Evolutionary conservation across 148 eudicot species (phyloP).

Genomic region (Diospyros kaki): DNA sequence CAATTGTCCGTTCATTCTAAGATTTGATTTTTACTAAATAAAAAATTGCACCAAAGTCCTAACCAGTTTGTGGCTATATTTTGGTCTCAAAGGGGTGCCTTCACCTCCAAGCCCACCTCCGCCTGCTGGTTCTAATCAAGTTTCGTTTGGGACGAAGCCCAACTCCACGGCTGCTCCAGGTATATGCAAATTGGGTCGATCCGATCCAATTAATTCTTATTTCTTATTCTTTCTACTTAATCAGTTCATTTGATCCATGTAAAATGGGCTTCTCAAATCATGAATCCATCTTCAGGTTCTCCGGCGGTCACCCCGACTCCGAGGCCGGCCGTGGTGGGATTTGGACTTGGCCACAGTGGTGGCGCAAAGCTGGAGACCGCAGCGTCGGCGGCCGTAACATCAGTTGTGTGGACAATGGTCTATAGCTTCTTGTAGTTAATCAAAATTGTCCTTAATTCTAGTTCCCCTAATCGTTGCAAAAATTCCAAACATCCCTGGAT

Average conservation of each 20-base stretch:
- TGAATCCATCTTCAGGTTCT: constrained; percentile 26
- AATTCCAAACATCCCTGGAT: too few species aligned
- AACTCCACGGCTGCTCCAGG: constrained; percentile 34
- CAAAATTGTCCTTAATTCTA: too few species aligned
- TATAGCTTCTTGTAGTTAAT: too few species aligned
- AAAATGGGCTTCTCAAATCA: too few species aligned
- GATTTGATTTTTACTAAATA: too few species aligned
- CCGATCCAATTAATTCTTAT: too few species aligned
- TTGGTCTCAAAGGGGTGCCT: constrained; percentile 26
- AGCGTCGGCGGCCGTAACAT: constrained; percentile 18
- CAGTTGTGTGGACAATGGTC: background rate
- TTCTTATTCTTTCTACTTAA: too few species aligned
- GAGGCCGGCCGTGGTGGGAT: constrained; percentile 34
- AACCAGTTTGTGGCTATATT: too few species aligned
- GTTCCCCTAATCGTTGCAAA: too few species aligned
- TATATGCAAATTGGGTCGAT: constrained; percentile 14
- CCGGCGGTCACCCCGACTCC: constrained; percentile 47
- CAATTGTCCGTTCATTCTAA: too few species aligned
- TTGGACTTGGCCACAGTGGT: constrained; percentile 28
- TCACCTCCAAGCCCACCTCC: constrained; percentile 33
- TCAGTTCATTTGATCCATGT: too few species aligned
- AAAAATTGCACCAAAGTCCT: too few species aligned
- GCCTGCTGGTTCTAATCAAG: constrained; percentile 25
- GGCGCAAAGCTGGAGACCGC: constrained; percentile 24
- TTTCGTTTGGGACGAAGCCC: constrained; percentile 29